phyloP scores from a whole-genome alignment of 2,329 filamentous ascomycete species.

The Penicillium sp. region DNA sequence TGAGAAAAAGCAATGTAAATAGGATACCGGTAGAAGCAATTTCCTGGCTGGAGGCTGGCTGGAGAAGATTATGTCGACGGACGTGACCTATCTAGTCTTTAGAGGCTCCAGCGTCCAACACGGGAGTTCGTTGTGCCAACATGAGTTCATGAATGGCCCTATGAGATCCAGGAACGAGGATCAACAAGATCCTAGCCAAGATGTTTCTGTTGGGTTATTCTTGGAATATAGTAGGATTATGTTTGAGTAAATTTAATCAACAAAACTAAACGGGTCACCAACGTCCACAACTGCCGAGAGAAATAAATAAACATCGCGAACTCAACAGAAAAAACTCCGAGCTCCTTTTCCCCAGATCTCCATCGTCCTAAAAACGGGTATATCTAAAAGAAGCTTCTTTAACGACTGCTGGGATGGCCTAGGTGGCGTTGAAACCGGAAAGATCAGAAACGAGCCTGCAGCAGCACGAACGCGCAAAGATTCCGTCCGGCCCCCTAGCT shows the following conservation, averaged over 20 bases:
- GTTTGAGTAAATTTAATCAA: background rate
- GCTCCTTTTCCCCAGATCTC: conserved; percentile 1
- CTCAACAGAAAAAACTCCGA: background rate
- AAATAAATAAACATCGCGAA: background rate
- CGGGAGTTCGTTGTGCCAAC: background rate
- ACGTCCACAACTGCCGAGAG: background rate
- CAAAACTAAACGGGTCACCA: background rate
- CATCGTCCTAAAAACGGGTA: conserved; percentile 5
- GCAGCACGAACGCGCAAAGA: conserved; percentile 23
- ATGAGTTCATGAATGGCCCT: background rate
- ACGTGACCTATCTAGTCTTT: conserved; percentile 17
- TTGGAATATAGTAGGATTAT: background rate
- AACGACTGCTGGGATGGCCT: conserved; percentile 20
- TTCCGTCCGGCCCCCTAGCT: conserved; percentile 3
- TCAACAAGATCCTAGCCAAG: background rate
- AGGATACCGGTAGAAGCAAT: background rate
- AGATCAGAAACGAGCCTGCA: conserved; percentile 18
- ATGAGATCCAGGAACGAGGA: background rate
- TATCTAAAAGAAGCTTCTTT: conserved; percentile 27
- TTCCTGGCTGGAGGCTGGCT: background rate
- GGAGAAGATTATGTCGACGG: background rate
- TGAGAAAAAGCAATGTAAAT: conserved; percentile 13
- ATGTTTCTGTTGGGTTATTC: background rate
- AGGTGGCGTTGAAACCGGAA: conserved; percentile 25
- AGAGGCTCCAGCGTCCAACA: conserved; percentile 12